phyloP scores from a whole-genome alignment of 129 eudicot genomes.

The Ambrosia artemisiifolia region DNA sequence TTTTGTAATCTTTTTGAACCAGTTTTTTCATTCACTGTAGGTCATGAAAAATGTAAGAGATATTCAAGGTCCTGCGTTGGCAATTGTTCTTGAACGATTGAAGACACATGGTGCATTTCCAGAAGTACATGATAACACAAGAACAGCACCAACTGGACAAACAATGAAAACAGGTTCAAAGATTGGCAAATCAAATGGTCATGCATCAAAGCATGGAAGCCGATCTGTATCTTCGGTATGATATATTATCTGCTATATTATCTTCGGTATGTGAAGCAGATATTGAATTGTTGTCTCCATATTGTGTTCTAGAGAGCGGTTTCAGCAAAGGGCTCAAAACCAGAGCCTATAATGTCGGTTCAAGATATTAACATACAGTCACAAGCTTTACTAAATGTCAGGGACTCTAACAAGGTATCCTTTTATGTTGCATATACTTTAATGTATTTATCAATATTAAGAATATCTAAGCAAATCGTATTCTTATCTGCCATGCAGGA shows the following conservation, averaged over 20 bases:
- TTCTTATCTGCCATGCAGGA: constrained; percentile 50
- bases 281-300: constrained; percentile 11
- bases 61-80: constrained; percentile 94
- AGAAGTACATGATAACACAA: constrained; percentile 51
- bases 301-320: constrained; percentile 49
- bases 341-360: constrained; percentile 77
- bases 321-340: constrained; percentile 63
- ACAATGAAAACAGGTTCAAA: constrained; percentile 52
- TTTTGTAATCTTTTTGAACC: background rate
- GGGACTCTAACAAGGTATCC: constrained; percentile 88
- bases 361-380: constrained; percentile 83
- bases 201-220: constrained; percentile 62
- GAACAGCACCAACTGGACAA: constrained; percentile 42
- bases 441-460: background rate
- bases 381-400: constrained; percentile 78
- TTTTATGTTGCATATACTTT: background rate
- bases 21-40: constrained; percentile 32
- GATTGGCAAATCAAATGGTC: constrained; percentile 58
- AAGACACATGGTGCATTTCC: constrained; percentile 69
- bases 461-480: constrained; percentile 7
- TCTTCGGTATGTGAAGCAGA: background rate
- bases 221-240: constrained; percentile 71
- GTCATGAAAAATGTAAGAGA: constrained; percentile 81
- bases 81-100: constrained; percentile 82
- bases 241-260: constrained; percentile 2